A percentile compares a stretch with the other conserved stretches of the same genome.
Conservation (phyloP, 192 early-diverging fungal genomes). For the Allomyces arbusculus region DNA sequence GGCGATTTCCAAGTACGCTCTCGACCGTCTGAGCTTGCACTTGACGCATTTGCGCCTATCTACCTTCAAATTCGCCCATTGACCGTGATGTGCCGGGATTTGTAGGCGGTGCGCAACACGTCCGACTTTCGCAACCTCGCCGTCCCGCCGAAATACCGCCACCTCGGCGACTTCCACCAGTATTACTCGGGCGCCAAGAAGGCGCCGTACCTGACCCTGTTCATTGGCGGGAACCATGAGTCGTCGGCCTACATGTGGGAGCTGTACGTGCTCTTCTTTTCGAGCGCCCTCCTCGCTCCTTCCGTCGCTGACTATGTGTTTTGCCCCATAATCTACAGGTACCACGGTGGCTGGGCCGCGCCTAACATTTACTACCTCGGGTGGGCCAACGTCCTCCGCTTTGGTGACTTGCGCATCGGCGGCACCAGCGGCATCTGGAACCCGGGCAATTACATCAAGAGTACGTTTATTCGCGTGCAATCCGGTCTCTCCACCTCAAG, state of each 20-base stretch:
- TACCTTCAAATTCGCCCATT: no score
- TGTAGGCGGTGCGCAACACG: slow-evolving; percentile 57
- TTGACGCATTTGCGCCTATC: no score
- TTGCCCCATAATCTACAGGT: slow-evolving; percentile 16
- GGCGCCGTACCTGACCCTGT: slow-evolving; percentile 74
- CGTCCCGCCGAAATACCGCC: slow-evolving; percentile 67
- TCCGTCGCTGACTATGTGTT: not conserved
- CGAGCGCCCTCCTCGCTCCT: not conserved
- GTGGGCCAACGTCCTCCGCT: slow-evolving; percentile 59
- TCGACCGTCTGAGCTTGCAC: no score
- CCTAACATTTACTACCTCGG: slow-evolving; percentile 89
- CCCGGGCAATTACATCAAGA: slow-evolving; percentile 27
- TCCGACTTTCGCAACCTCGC: slow-evolving; percentile 62
- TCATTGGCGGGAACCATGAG: slow-evolving; percentile 98
- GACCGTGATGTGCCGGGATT: no score
- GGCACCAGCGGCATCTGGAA: slow-evolving; percentile 88
- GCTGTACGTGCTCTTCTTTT: slow-evolving; percentile 22
- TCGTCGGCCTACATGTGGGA: slow-evolving; percentile 86
- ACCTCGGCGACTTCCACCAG: slow-evolving; percentile 69
- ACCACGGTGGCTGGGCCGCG: slow-evolving; percentile 86
- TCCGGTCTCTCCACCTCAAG: slow-evolving; percentile 1
- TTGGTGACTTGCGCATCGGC: slow-evolving; percentile 75
- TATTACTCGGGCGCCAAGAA: slow-evolving; percentile 69
- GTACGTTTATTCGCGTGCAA: slow-evolving; percentile 4
- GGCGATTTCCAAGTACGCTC: slow-evolving; percentile 37